phyloP scores from a whole-genome alignment of 192 early-diverging fungal genomes.

The Chytriomyces sp. region DNA sequence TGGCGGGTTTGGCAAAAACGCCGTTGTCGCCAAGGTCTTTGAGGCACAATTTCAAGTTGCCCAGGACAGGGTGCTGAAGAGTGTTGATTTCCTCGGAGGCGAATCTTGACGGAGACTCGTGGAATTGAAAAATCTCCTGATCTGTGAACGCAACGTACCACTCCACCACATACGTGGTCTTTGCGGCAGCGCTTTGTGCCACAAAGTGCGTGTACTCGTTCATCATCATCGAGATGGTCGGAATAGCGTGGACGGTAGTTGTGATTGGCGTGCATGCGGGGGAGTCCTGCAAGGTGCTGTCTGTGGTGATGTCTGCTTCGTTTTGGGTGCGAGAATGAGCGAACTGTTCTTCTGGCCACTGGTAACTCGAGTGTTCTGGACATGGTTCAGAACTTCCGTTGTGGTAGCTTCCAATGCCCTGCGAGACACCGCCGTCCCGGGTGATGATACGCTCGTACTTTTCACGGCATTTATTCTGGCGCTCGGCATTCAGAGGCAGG shows the following conservation, averaged over 20 bases:
- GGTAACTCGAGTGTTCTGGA: too few species aligned
- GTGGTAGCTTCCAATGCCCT: too few species aligned
- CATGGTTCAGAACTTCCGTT: too few species aligned
- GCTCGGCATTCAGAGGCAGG: slow-evolving; percentile 6
- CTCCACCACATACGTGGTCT: slow-evolving; percentile 11
- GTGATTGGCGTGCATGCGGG: background rate
- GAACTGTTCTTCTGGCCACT: slow-evolving; percentile 5
- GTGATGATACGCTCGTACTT: slow-evolving; percentile 19
- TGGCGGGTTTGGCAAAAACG: background rate
- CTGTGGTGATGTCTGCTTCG: background rate
- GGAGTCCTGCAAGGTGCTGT: background rate
- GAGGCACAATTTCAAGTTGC: slow-evolving; percentile 20
- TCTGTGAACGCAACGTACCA: slow-evolving; percentile 42
- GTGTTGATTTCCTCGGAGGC: slow-evolving; percentile 33
- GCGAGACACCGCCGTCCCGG: background rate
- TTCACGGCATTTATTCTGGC: slow-evolving; percentile 17
- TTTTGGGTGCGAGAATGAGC: background rate
- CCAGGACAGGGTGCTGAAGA: slow-evolving; percentile 33
- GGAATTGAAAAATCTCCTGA: slow-evolving; percentile 24
- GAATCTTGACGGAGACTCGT: slow-evolving; percentile 17
- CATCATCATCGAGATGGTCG: background rate
- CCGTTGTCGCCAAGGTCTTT: slow-evolving; percentile 18
- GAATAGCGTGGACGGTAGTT: background rate
- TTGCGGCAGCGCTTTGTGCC: background rate
- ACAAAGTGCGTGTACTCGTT: slow-evolving; percentile 16